phyloP scores from a whole-genome alignment of 768 basidiomycete genomes.

The Mycena indigotica region DNA sequence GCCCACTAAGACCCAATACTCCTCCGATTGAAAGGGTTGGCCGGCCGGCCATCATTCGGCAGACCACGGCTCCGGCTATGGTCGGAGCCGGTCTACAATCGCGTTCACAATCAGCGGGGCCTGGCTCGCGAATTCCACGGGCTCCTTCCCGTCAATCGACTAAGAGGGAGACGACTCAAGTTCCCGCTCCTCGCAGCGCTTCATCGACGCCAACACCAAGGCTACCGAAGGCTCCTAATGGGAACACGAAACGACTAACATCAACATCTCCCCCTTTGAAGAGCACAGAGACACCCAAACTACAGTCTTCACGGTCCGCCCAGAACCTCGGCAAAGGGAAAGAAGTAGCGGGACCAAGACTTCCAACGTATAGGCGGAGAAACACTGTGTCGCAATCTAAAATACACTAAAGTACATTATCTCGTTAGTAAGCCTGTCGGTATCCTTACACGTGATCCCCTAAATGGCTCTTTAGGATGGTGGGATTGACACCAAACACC shows the following conservation, averaged over 20 bases:
- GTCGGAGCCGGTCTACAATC: neutral
- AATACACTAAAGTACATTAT: neutral
- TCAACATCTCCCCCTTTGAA: neutral
- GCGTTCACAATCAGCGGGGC: neutral
- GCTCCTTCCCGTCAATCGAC: neutral
- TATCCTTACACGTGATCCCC: neutral
- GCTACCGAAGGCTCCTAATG: neutral
- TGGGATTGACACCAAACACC: constrained; percentile 2
- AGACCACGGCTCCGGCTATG: neutral
- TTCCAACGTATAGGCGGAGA: neutral
- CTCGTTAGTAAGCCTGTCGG: neutral
- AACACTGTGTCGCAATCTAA: neutral
- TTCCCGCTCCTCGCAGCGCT: neutral
- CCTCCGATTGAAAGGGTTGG: no score
- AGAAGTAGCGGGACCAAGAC: neutral
- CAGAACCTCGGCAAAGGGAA: neutral
- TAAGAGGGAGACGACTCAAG: neutral
- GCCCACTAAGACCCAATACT: no score
- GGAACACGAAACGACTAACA: neutral
- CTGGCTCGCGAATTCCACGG: neutral
- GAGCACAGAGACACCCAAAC: neutral
- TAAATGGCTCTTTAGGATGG: neutral
- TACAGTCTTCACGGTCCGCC: neutral
- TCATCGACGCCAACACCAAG: neutral
- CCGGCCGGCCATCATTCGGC: neutral